Base-by-base conservation (phyloP, 1,284 basidiomycete genomes). In the Rhodotorula glutinis region DNA sequence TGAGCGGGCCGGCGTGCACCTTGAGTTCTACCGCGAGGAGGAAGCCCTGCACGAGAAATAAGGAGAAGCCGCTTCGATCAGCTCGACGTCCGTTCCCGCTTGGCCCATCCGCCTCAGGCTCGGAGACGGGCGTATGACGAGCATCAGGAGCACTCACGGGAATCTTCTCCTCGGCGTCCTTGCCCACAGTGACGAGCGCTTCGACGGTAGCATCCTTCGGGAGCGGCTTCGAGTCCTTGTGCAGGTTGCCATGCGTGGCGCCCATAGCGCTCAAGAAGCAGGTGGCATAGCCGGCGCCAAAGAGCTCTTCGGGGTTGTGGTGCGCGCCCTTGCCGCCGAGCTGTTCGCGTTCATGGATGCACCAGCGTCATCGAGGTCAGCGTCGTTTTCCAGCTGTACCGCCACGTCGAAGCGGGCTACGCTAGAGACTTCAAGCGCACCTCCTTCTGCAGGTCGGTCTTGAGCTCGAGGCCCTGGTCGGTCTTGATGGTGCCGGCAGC, bases 181-280 rank as follows among this genome's bases (percentile, higher is more conserved):
- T 69, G 43, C 72, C 72, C 30, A 73, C 67, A 19, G 56, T 60
- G 9, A 73, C 70, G 51, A 41, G 47, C 1, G 65, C 55, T 11
- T 71, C 62, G 8, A 73, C 72, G 23, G 46, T 41, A 14, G 70
- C 62, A 23, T 58, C 54, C 51, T 71, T 72, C 10, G 70, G 60
- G 2, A 73, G 62, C 9, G 70, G 66, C 62, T 72, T 72, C 19
- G 62, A 30, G 38, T 40, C 55, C 56, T 71, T 58, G 56, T 57
- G 47, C n/a, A 66, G 63, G 25, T 63, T 40, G 23, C 64, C 69
- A 57, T 75, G 72, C 21, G 64, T 62, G 14, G 75, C 75, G 41
- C 61, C 66, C 38, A 75, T 60, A 0, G 75, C 75, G 33, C 65
- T 67, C 17, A 73, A 67, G 71, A 73, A 75, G 66, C 74, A 75